A percentile compares a stretch with the other conserved stretches of the same genome.
Evolutionary conservation across 192 early-diverging fungal genomes (phyloP).

Genomic region (Rhizophagus sp.): DNA sequence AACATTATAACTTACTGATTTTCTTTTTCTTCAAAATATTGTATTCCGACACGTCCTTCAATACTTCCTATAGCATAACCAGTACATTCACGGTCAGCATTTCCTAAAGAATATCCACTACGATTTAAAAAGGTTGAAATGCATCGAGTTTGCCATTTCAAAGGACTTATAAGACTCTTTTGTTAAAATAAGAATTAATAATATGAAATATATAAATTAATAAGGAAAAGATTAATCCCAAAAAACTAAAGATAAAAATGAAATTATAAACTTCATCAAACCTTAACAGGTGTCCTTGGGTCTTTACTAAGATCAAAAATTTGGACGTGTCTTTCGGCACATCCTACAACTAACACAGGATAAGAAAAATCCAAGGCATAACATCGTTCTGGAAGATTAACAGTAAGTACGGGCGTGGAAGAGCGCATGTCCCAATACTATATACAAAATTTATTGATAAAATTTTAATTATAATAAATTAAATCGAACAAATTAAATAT

Average conservation of each 20-base stretch:
- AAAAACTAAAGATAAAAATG: neutral
- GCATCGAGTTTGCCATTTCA: constrained; percentile 85
- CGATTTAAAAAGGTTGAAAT: constrained; percentile 79
- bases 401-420: constrained; percentile 70
- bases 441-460: neutral
- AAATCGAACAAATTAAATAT: constrained; percentile 19
- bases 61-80: constrained; percentile 93
- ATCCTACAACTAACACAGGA: constrained; percentile 87
- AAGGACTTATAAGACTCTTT: constrained; percentile 51
- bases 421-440: constrained; percentile 94
- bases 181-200: neutral
- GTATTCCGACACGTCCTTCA: constrained; percentile 92
- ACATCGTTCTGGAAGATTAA: constrained; percentile 81
- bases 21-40: constrained; percentile 88
- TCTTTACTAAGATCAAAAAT: constrained; percentile 77
- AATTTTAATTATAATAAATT: neutral
- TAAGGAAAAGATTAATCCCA: neutral
- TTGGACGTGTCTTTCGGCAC: constrained; percentile 82
- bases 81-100: constrained; percentile 76
- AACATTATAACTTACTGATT: constrained; percentile 37
- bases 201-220: neutral
- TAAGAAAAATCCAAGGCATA: constrained; percentile 87
- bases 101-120: constrained; percentile 86
- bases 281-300: constrained; percentile 75
- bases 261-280: constrained; percentile 2